phyloP scores from a whole-genome alignment of 2,329 filamentous ascomycete species.

The Emmonsia crescens region DNA sequence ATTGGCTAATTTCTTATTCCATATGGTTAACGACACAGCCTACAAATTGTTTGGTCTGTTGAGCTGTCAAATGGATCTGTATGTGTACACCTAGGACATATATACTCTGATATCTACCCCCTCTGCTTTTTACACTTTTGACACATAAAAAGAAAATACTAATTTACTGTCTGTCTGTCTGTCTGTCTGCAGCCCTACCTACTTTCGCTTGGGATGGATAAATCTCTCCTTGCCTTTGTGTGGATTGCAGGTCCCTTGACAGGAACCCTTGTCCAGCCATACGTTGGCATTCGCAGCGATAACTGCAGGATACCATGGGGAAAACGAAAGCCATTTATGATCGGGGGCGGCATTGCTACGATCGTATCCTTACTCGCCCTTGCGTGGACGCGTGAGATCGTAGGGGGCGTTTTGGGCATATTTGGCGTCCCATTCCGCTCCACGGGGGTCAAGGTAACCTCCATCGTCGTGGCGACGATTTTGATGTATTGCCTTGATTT shows the following conservation, averaged over 20 bases:
- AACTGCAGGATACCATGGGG: slow-evolving; percentile 65
- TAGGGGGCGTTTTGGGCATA: slow-evolving; percentile 54
- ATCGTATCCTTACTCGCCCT: slow-evolving; percentile 57
- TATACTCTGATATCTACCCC: neutral
- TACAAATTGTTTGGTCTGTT: slow-evolving; percentile 93
- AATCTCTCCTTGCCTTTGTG: slow-evolving; percentile 69
- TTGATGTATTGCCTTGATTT: slow-evolving; percentile 90
- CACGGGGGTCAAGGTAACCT: slow-evolving; percentile 49
- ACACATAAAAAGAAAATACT: neutral
- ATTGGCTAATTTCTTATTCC: neutral
- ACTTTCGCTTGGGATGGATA: slow-evolving; percentile 69
- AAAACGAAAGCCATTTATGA: slow-evolving; percentile 71
- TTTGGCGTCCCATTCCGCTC: slow-evolving; percentile 63
- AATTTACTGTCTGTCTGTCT: too few species aligned
- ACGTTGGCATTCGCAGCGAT: slow-evolving; percentile 71
- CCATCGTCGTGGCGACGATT: slow-evolving; percentile 69
- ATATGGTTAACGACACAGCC: slow-evolving; percentile 32
- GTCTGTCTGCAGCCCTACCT: slow-evolving; percentile 52
- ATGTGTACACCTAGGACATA: slow-evolving; percentile 22
- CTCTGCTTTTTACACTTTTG: neutral
- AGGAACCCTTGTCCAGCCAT: slow-evolving; percentile 69
- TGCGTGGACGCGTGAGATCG: slow-evolving; percentile 63
- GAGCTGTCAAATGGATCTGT: slow-evolving; percentile 85
- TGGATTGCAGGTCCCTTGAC: slow-evolving; percentile 77
- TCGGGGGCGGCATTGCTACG: slow-evolving; percentile 57